A percentile compares a stretch with the other conserved stretches of the same genome.
These are phyloP conservation scores for Rhodamnia argentea DNA, from an alignment of 345 rosid genomes.

Conservation along the genomic window DNA sequence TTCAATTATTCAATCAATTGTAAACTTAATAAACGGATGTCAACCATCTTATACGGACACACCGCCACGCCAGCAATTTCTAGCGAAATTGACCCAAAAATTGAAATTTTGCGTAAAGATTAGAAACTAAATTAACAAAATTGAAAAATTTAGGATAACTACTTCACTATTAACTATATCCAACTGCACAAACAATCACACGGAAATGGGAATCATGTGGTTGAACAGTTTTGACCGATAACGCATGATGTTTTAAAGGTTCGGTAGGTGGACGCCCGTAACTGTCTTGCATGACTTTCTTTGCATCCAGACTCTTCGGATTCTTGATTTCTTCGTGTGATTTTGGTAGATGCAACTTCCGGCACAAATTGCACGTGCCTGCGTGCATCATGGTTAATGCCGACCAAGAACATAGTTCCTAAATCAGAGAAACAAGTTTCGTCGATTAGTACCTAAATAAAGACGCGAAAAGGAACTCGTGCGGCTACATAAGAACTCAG, in stretches of 20 bases:
- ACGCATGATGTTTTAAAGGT: neutral
- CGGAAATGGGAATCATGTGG: neutral
- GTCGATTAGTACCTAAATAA: neutral
- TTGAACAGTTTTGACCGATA: neutral
- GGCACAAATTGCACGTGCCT: neutral
- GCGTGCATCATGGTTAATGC: neutral
- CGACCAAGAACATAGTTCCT: neutral
- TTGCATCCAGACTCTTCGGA: neutral
- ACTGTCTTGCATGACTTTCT: neutral
- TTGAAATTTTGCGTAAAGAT: too few species aligned
- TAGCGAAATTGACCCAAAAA: too few species aligned
- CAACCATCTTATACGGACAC: too few species aligned
- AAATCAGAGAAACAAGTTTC: neutral
- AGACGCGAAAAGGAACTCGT: too few species aligned
- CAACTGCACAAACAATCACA: neutral
- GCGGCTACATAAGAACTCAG: too few species aligned
- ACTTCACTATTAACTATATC: too few species aligned
- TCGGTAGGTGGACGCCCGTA: neutral
- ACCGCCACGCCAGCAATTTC: too few species aligned
- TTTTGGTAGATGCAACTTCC: neutral
- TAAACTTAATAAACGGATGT: too few species aligned
- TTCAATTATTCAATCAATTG: too few species aligned
- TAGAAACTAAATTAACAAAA: too few species aligned
- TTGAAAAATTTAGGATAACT: too few species aligned
- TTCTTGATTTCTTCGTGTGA: neutral